A percentile compares a stretch with the other conserved stretches of the same genome.
Conservation (phyloP, 306 rosid genomes). For the Urtica urens region DNA sequence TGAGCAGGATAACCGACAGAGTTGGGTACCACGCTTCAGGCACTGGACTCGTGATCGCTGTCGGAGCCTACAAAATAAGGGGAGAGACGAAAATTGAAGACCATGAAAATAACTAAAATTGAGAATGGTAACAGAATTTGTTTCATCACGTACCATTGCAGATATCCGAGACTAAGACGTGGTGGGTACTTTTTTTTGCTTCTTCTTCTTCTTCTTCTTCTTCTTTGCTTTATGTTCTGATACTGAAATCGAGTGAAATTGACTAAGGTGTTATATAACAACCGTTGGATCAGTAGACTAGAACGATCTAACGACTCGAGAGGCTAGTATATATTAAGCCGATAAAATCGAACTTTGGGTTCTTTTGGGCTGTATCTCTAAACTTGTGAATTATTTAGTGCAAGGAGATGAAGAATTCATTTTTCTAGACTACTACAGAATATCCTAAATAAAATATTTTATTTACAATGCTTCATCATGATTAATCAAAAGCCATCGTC, state of each 20-base stretch:
- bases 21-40: conserved; percentile 77
- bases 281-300: not conserved
- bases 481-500: too few species aligned
- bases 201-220: not conserved
- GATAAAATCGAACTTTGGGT: too few species aligned
- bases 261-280: not conserved
- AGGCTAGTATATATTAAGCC: too few species aligned
- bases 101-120: not conserved
- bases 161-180: too few species aligned
- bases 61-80: conserved; percentile 46
- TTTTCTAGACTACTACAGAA: too few species aligned
- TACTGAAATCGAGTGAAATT: not conserved
- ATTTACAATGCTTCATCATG: too few species aligned
- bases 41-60: conserved; percentile 77
- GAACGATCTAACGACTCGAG: too few species aligned
- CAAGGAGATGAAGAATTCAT: too few species aligned
- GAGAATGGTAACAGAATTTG: not conserved
- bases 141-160: conserved; percentile 7
- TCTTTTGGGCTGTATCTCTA: too few species aligned
- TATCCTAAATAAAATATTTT: too few species aligned
- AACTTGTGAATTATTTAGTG: too few species aligned
- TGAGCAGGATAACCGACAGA: conserved; percentile 58
- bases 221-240: not conserved
- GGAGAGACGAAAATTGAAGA: not conserved
- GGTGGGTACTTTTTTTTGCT: not conserved